A percentile compares a stretch with the other conserved stretches of the same genome.
phyloP scores from a whole-genome alignment of 805 yeast species.

The Jamesozyma spencerorum region DNA sequence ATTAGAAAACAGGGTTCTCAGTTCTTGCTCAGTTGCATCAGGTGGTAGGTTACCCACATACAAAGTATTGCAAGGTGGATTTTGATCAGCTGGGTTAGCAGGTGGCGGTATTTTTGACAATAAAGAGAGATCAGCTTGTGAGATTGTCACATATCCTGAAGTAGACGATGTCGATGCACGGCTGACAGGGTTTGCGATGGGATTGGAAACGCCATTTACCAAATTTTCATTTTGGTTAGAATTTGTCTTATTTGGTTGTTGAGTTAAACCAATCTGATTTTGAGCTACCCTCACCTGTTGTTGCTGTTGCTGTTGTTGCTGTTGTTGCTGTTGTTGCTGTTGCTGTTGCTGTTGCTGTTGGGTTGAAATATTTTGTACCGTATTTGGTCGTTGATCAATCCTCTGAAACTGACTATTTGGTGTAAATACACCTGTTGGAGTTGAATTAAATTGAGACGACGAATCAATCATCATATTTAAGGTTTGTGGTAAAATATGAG shows the following conservation, averaged over 20 bases:
- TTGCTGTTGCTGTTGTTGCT: neutral
- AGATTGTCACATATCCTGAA: conserved; percentile 10
- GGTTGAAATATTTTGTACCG: neutral
- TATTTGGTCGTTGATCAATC: neutral
- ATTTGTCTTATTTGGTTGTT: neutral
- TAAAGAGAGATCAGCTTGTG: conserved; percentile 51
- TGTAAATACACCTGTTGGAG: neutral
- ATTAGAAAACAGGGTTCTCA: conserved; percentile 71
- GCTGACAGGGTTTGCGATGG: neutral
- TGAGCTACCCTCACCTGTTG: neutral
- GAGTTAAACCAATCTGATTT: neutral
- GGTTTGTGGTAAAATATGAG: neutral
- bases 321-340: neutral
- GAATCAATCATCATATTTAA: neutral
- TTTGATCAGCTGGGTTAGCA: conserved; percentile 95
- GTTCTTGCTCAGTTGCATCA: conserved; percentile 86
- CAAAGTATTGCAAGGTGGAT: conserved; percentile 92
- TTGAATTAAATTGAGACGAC: neutral
- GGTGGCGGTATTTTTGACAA: conserved; percentile 76
- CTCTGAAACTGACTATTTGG: neutral
- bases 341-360: neutral
- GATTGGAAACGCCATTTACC: neutral
- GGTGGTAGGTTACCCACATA: conserved; percentile 95
- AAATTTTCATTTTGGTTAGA: neutral
- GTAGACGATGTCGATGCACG: conserved; percentile 13